phyloP scores from a whole-genome alignment of 2,329 filamentous ascomycete species.

The Ophiostoma sp. region DNA sequence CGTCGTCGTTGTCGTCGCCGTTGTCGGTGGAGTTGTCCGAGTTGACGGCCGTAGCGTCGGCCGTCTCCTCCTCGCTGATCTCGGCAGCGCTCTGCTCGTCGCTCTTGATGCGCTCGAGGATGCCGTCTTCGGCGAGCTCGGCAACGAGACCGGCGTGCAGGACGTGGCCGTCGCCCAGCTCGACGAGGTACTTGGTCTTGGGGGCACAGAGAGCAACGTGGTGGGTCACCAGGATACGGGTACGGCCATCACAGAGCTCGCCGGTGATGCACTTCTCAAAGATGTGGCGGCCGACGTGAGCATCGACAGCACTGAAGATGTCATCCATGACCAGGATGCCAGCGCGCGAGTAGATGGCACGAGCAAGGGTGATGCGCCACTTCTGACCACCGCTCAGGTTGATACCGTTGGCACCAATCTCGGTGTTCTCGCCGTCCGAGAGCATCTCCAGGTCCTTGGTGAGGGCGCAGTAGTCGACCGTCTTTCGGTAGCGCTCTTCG shows the following conservation, averaged over 20 bases:
- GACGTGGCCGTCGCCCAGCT: conserved; percentile 63
- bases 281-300: conserved; percentile 72
- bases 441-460: conserved; percentile 72
- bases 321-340: conserved; percentile 75
- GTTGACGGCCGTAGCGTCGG: conserved; percentile 45
- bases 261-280: conserved; percentile 71
- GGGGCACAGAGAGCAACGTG: conserved; percentile 67
- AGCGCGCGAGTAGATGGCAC: conserved; percentile 73
- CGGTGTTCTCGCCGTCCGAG: conserved; percentile 68
- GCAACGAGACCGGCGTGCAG: conserved; percentile 59
- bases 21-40: conserved; percentile 37
- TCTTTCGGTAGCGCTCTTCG: conserved; percentile 62
- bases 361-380: conserved; percentile 73
- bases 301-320: conserved; percentile 77
- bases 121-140: conserved; percentile 56
- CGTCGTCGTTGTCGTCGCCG: conserved; percentile 36
- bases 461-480: conserved; percentile 66
- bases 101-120: conserved; percentile 51
- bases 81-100: conserved; percentile 47
- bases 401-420: conserved; percentile 79
- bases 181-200: conserved; percentile 66
- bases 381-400: conserved; percentile 79
- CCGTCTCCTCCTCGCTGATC: conserved; percentile 43
- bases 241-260: conserved; percentile 62
- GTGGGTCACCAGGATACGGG: conserved; percentile 74